Percentiles rank a stretch among this genome's conserved stretches.
Evolutionary conservation across 306 rosid species (phyloP).

Genomic region (Abrus pulchellus): DNA sequence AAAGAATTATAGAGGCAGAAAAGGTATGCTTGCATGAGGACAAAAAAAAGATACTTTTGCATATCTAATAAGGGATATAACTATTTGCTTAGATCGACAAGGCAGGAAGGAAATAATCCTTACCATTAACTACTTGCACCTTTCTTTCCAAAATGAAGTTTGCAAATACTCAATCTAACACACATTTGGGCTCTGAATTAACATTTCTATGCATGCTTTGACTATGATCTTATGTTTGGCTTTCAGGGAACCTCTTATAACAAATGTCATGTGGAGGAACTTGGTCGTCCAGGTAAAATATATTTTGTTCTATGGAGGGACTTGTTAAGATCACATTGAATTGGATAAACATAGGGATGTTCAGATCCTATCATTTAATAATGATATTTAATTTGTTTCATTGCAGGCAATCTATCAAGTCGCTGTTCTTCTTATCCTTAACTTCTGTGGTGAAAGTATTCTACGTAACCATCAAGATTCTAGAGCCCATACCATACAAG

Average conservation of each 20-base stretch:
- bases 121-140: not conserved
- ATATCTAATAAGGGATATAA: not conserved
- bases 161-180: not conserved
- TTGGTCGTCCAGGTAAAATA: slow-evolving; percentile 78
- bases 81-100: not conserved
- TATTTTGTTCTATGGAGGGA: slow-evolving; percentile 1
- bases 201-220: slow-evolving; percentile 24
- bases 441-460: slow-evolving; percentile 70
- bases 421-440: slow-evolving; percentile 76
- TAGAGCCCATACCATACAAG: slow-evolving; percentile 45
- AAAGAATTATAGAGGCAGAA: not conserved
- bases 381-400: slow-evolving; percentile 27
- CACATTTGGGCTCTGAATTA: slow-evolving; percentile 28
- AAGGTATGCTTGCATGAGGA: not conserved
- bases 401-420: slow-evolving; percentile 89
- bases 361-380: slow-evolving; percentile 22
- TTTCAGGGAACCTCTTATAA: slow-evolving; percentile 93
- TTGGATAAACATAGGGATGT: slow-evolving; percentile 18
- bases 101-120: not conserved
- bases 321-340: slow-evolving; percentile 19
- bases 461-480: slow-evolving; percentile 47
- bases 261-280: slow-evolving; percentile 99
- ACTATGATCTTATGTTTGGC: slow-evolving; percentile 50
- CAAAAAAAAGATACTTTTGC: not conserved
- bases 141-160: not conserved